Evolutionary conservation across 1,139 yeast species (phyloP), one percentile per base, ranked within the genome.

Genomic region (Kodamaea fungicola): DNA sequence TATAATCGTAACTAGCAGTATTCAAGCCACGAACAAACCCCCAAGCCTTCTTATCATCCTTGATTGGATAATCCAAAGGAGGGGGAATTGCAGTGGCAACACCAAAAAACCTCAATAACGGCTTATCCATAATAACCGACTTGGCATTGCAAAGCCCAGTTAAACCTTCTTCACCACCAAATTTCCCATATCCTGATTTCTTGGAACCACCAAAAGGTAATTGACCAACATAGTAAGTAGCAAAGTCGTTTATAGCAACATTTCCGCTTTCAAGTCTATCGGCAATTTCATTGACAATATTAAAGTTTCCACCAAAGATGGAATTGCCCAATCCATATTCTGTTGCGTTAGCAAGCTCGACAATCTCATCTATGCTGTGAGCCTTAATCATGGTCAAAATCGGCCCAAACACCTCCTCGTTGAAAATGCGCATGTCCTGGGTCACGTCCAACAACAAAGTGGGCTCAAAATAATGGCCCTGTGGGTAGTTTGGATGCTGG

Each of bases 201-300:
- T 83, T 83, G 24, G 78, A 77, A 22, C 98, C 98, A 39, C 98
- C 98, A 64, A 92, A 92, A 28, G 98, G 98, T 49, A 90, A 71
- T 62, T 92, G 97, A 46, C 97, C 92, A 24, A 92, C 88, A 52
- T 90, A 90, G 55, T 78, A 92, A 0, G 97, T 90, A 5, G 97
- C 98, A 70, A 92, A 92, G 62, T 92, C 98, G 59, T 92, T 92
- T 44, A 92, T 86, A 6, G 97, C 96, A 32, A 92, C 96, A 53
- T 88, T 92, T 21, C 98, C 98, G 38, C 90, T 76, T 31, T 79
- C 74, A 45, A 92, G 62, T 10, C 65, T 59, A 49, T 78, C 70
- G 8, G 92, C 85, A 25, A 88, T 78, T 35, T 66, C 61, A 54
- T 81, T 78, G 41, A 88, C 74, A 42, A 74, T 74, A 29, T 62